Evolutionary conservation across 2,329 filamentous ascomycete species (phyloP).

Genomic region (Colletotrichum orbiculare): DNA sequence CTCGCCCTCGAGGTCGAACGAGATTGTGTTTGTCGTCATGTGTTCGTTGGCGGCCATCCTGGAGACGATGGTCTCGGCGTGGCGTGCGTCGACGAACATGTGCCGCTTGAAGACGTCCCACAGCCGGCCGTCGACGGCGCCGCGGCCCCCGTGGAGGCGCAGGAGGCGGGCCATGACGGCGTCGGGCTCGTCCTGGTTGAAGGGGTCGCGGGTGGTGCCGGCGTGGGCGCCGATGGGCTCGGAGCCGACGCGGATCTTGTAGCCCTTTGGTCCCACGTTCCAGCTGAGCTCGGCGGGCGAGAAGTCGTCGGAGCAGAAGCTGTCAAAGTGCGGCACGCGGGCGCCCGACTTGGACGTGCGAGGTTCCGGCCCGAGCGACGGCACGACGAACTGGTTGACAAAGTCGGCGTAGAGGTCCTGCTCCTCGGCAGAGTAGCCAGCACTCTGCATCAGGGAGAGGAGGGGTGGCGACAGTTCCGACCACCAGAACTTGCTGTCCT

Average conservation of each 20-base stretch:
- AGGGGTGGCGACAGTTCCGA: conserved; percentile 22
- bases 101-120: conserved; percentile 41
- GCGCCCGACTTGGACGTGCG: conserved; percentile 12
- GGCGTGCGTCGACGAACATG: conserved; percentile 27
- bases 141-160: conserved; percentile 2
- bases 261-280: conserved; percentile 42
- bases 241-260: conserved; percentile 46
- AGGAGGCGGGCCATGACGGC: conserved; percentile 37
- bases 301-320: conserved; percentile 44
- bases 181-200: conserved; percentile 38
- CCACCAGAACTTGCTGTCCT: conserved; percentile 15
- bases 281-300: conserved; percentile 52
- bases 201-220: conserved; percentile 41
- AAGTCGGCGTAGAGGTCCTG: conserved; percentile 22
- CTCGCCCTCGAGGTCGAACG: conserved; percentile 41
- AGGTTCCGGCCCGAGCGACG: conserved; percentile 22
- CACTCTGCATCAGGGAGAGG: conserved; percentile 31
- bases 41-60: conserved; percentile 28
- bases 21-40: conserved; percentile 32
- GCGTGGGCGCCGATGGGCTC: conserved; percentile 47
- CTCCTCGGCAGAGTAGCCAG: conserved; percentile 24
- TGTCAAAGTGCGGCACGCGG: conserved; percentile 29
- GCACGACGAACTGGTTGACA: conserved; percentile 23
- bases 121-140: conserved; percentile 10
- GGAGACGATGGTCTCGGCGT: conserved; percentile 9